Conservation (phyloP, 2,329 filamentous ascomycete genomes). For the Triangularia verruculosa region DNA sequence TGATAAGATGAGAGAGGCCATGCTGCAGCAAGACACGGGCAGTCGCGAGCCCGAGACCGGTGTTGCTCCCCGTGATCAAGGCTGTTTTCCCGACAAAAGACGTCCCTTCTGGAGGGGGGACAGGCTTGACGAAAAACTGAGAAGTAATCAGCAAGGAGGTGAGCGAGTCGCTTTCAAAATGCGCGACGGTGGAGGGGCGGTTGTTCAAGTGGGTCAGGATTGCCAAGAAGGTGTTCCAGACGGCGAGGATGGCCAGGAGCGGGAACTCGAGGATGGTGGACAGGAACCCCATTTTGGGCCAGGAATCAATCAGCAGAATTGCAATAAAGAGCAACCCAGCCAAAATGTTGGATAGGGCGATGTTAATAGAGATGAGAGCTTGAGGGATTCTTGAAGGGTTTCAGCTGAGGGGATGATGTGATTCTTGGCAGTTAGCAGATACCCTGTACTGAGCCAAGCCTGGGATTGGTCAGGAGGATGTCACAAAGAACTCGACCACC, state of each 20-base stretch:
- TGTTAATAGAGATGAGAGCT: not conserved
- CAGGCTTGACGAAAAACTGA: not conserved
- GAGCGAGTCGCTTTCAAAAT: not conserved
- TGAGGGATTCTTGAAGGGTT: not conserved
- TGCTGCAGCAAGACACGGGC: conserved; percentile 36
- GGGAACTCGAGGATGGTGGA: not conserved
- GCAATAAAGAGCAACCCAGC: too few relatives aligned
- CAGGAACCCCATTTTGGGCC: not conserved
- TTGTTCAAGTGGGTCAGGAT: not conserved
- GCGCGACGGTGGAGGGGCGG: not conserved
- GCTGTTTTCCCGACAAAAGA: not conserved
- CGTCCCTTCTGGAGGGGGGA: not conserved
- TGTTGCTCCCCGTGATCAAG: conserved; percentile 41
- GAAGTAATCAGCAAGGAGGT: not conserved
- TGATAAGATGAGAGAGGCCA: conserved; percentile 33
- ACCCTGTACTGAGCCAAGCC: not conserved
- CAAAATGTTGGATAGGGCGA: not conserved
- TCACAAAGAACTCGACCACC: too few relatives aligned
- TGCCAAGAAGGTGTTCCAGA: not conserved
- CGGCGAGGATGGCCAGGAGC: not conserved
- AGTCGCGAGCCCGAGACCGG: conserved; percentile 41
- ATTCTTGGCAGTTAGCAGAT: not conserved
- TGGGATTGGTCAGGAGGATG: too few relatives aligned
- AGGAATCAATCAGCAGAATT: too few relatives aligned
- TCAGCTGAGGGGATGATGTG: not conserved